phyloP scores from a whole-genome alignment of 2,329 filamentous ascomycete species.

The Penicillium sp. region DNA sequence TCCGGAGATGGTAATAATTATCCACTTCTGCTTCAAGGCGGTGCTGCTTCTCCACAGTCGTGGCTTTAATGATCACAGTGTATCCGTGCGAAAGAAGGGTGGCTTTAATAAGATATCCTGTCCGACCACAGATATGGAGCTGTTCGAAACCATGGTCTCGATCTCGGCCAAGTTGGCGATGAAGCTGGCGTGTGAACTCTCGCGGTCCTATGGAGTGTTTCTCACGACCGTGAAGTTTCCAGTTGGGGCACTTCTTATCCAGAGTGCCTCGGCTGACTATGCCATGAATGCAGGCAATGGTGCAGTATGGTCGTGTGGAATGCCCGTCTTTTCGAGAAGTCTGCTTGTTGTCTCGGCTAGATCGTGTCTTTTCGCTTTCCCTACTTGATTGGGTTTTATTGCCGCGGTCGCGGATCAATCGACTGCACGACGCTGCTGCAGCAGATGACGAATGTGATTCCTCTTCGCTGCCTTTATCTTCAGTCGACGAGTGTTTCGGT shows the following conservation, averaged over 20 bases:
- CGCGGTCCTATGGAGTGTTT: constrained; percentile 30
- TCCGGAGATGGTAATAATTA: constrained; percentile 24
- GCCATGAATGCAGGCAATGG: constrained; percentile 21
- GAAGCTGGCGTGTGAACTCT: constrained; percentile 20
- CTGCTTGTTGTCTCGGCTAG: constrained; percentile 10
- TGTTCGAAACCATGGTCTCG: constrained; percentile 23
- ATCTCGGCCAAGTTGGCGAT: constrained; percentile 18
- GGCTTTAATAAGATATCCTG: constrained; percentile 29
- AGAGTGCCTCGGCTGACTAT: constrained; percentile 20
- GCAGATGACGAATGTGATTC: constrained; percentile 16
- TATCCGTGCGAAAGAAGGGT: constrained; percentile 28
- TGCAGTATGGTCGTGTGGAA: constrained; percentile 20
- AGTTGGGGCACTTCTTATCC: constrained; percentile 37
- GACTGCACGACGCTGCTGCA: constrained; percentile 14
- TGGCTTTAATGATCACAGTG: constrained; percentile 31
- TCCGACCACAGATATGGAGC: constrained; percentile 26
- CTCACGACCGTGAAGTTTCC: constrained; percentile 16
- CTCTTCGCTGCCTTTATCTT: constrained; percentile 21
- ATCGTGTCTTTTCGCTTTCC: constrained; percentile 11
- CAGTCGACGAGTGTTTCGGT: constrained; percentile 13
- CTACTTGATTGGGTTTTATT: constrained; percentile 22
- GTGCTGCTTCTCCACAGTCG: constrained; percentile 15
- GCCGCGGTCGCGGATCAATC: constrained; percentile 25
- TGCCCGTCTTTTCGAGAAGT: constrained; percentile 14
- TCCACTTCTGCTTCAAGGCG: constrained; percentile 21